Evolutionary conservation across 345 rosid species (phyloP).

Genomic region (Boechera divaricarpa): DNA sequence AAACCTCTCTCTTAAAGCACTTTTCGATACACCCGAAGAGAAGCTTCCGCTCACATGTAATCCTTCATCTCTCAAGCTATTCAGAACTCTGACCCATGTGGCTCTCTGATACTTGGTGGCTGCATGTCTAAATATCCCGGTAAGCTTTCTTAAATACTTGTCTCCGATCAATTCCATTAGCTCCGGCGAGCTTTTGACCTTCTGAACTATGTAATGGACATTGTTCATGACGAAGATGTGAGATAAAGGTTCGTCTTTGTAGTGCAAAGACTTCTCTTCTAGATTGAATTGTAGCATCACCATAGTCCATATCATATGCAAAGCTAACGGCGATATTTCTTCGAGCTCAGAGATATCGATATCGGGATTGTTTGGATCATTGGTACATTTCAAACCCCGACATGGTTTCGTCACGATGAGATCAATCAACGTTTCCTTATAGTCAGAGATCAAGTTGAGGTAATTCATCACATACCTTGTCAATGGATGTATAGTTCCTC

Average conservation of each 20-base stretch:
- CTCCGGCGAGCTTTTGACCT: constrained; percentile 79
- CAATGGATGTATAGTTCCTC: constrained; percentile 93
- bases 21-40: constrained; percentile 84
- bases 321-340: constrained; percentile 68
- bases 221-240: constrained; percentile 94
- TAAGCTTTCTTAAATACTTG: constrained; percentile 69
- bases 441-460: constrained; percentile 88
- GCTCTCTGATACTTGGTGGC: constrained; percentile 96
- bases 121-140: constrained; percentile 71
- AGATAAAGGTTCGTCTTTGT: constrained; percentile 68
- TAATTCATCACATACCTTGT: constrained; percentile 99
- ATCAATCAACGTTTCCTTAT: constrained; percentile 76
- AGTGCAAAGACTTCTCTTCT: constrained; percentile 85
- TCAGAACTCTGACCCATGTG: constrained; percentile 80
- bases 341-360: constrained; percentile 85
- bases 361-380: constrained; percentile 78
- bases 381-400: constrained; percentile 78
- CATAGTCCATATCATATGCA: constrained; percentile 91
- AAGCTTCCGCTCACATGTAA: constrained; percentile 85
- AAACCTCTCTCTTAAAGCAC: constrained; percentile 86
- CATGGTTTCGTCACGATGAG: constrained; percentile 85
- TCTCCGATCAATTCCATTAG: constrained; percentile 91
- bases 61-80: constrained; percentile 93
- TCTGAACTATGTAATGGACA: constrained; percentile 91
- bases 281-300: constrained; percentile 88